These are phyloP conservation scores for Heteromeles arbutifolia DNA, from an alignment of 306 rosid genomes.

Conservation along the genomic window DNA sequence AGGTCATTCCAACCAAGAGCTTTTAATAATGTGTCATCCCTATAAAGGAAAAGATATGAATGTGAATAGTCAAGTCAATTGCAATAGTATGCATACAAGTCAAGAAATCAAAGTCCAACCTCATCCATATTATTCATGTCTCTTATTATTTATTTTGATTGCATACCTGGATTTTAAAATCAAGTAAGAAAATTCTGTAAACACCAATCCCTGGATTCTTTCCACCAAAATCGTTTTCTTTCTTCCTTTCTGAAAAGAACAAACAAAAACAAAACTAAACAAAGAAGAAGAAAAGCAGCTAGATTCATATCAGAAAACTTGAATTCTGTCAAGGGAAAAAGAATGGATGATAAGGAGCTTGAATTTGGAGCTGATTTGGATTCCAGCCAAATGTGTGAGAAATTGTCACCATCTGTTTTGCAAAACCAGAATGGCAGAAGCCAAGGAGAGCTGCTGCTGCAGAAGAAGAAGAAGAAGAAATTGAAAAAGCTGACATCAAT, in stretches of 20 bases:
- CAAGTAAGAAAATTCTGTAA: not conserved
- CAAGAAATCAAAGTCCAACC: not conserved
- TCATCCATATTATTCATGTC: not conserved
- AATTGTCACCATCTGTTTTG: slow-evolving; percentile 13
- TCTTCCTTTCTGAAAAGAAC: no score
- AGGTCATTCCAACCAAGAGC: not conserved
- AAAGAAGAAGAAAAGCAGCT: no score
- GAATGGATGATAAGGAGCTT: slow-evolving; percentile 17
- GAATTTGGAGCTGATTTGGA: slow-evolving; percentile 11
- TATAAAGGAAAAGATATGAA: not conserved
- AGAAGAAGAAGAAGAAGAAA: slow-evolving; percentile 22
- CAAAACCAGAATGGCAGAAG: slow-evolving; percentile 11
- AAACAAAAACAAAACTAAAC: no score
- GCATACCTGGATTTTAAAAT: not conserved
- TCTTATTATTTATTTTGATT: not conserved
- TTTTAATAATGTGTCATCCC: not conserved
- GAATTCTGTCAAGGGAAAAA: not conserved
- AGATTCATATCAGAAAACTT: not conserved
- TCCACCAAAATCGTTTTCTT: no score
- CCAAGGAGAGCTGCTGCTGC: slow-evolving; percentile 28
- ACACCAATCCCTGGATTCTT: not conserved
- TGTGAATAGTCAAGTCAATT: not conserved
- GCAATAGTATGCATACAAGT: no score
- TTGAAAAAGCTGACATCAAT: slow-evolving; percentile 52
- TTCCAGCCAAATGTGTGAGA: slow-evolving; percentile 19